phyloP scores from a whole-genome alignment of 495 filamentous ascomycete genomes.

The Annulohypoxylon bovei region DNA sequence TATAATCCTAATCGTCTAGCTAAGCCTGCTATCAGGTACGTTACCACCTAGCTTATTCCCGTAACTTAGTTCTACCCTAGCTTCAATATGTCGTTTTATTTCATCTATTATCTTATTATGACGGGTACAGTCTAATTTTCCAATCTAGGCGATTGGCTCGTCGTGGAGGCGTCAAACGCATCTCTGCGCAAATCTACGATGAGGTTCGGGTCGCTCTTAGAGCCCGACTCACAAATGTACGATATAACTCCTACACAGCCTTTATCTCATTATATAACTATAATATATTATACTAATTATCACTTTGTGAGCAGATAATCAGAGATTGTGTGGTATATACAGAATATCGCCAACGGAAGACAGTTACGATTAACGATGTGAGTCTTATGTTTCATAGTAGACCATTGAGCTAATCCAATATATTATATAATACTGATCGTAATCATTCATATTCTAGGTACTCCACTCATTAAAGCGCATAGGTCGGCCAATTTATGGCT shows the following conservation, averaged over 20 bases:
- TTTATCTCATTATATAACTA: neutral
- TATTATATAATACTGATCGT: neutral
- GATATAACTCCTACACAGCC: slow-evolving; percentile 23
- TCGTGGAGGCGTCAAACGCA: slow-evolving; percentile 80
- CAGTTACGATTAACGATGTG: slow-evolving; percentile 72
- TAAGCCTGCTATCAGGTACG: slow-evolving; percentile 74
- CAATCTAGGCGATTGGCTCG: slow-evolving; percentile 75
- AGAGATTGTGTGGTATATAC: slow-evolving; percentile 59
- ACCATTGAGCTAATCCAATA: neutral
- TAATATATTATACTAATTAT: slow-evolving; percentile 9
- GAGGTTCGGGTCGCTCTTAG: slow-evolving; percentile 68
- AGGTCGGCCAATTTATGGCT: slow-evolving; percentile 62
- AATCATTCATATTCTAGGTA: slow-evolving; percentile 57
- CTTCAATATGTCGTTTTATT: neutral
- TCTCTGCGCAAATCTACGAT: slow-evolving; percentile 75
- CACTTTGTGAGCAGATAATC: slow-evolving; percentile 57
- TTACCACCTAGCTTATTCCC: slow-evolving; percentile 13
- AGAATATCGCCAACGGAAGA: slow-evolving; percentile 65
- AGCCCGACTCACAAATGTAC: slow-evolving; percentile 62
- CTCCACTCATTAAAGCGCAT: slow-evolving; percentile 64
- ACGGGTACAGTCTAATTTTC: slow-evolving; percentile 11
- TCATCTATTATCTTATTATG: slow-evolving; percentile 2
- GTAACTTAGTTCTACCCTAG: slow-evolving; percentile 5
- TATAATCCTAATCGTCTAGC: slow-evolving; percentile 52
- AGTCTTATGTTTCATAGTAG: slow-evolving; percentile 42